Evolutionary conservation across 352 stramenopile genomes (phyloP), one percentile per base, ranked within the genome.

Genomic region (Pythium coloratum): DNA sequence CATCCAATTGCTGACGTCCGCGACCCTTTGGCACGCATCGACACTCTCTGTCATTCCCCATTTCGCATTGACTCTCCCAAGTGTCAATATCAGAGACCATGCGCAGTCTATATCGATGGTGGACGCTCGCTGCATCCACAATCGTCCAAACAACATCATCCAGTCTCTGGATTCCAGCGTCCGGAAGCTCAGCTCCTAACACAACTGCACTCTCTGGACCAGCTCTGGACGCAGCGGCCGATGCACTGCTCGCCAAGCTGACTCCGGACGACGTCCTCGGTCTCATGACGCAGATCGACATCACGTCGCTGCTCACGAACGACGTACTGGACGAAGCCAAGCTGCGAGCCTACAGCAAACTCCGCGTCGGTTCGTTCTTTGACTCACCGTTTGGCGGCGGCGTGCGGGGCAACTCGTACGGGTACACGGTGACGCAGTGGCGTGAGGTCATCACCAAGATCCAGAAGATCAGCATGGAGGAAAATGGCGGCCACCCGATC

Each of bases 381-480:
- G 42, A 44, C 66, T 47, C 69, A 71, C 10, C 55, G 2, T 61
- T 63, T 40, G 42, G 57, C 18, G 57, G 57, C 42, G 57, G 57
- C 57, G 26, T 51, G 40, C 56, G 56, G 18, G 56, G 13, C 56
- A 46, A 26, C 24, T 53, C 36, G 36, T 63, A 54, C 28, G 56
- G 56, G 6, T 63, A 63, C 14, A 34, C 36, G 16, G 55, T 95
- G 76, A 68, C 80, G 49, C 86, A 61, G 18, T 61, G 55, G 55
- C 55, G 55, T 3, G 36, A 47, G 18, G 14, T 61, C 6, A 50
- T 61, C 33, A 34, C 33, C 5, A 44, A 18, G 14, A 61, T 97
- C 24, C 88, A 97, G 77, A 50, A 72, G 20, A 88, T 96, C 61
- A 84, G 78, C 34, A 71, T 85, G 9, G 64, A 82, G 5, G 67